Percentiles rank a stretch among this genome's conserved stretches.
These are phyloP conservation scores for Rhypophila decipiens DNA, from an alignment of 495 filamentous ascomycete species.

Conservation along the genomic window DNA sequence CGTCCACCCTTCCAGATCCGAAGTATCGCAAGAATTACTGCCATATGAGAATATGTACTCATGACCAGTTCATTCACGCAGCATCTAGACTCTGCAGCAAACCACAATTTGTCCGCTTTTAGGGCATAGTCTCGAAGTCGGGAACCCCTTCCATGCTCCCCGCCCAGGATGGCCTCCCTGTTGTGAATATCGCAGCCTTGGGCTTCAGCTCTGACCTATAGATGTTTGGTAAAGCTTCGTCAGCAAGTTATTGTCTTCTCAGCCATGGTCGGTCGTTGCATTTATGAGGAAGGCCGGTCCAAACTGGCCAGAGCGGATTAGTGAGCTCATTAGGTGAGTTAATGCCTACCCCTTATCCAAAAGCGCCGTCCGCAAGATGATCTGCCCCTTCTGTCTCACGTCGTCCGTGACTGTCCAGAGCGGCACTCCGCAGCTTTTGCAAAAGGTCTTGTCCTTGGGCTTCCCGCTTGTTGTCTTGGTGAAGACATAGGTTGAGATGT, in stretches of 20 bases:
- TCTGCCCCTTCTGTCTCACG: background rate
- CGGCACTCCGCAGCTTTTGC: constrained; percentile 5
- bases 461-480: constrained; percentile 5
- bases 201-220: constrained; percentile 3
- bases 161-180: background rate
- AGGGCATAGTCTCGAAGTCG: background rate
- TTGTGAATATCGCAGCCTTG: background rate
- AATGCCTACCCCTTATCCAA: constrained; percentile 3
- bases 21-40: too few species aligned
- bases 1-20: too few species aligned
- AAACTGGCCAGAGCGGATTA: too few species aligned
- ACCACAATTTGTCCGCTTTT: too few species aligned
- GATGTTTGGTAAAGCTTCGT: background rate
- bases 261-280: too few species aligned
- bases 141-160: background rate
- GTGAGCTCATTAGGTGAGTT: too few species aligned
- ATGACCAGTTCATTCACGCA: too few species aligned
- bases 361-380: background rate
- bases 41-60: too few species aligned
- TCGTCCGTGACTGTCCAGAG: constrained; percentile 3
- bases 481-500: constrained; percentile 2
- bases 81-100: too few species aligned
- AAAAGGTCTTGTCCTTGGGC: constrained; percentile 10
- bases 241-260: too few species aligned
- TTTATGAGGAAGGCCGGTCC: background rate